phyloP scores from a whole-genome alignment of 192 early-diverging fungal species.

The Coemansia sp. region DNA sequence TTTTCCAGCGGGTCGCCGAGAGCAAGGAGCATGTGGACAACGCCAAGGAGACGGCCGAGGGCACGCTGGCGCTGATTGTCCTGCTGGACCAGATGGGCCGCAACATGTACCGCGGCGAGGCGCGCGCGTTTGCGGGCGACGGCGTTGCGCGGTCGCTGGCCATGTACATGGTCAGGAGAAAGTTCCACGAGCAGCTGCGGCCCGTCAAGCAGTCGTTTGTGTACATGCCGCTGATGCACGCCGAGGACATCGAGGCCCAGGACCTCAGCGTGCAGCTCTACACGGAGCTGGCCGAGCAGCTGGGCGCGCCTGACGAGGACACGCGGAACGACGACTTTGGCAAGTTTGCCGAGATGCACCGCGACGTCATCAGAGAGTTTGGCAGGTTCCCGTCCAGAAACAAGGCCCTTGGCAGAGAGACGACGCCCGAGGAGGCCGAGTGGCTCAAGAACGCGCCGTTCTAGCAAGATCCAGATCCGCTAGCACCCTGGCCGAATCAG shows the following conservation, averaged over 20 bases:
- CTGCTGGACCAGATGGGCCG: constrained; percentile 64
- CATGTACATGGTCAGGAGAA: constrained; percentile 49
- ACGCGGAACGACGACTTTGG: constrained; percentile 33
- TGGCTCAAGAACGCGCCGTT: constrained; percentile 49
- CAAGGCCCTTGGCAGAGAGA: constrained; percentile 48
- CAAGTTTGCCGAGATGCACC: constrained; percentile 48
- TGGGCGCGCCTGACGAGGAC: constrained; percentile 40
- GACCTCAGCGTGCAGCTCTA: constrained; percentile 54
- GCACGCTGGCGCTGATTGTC: constrained; percentile 51
- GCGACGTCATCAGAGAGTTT: constrained; percentile 57
- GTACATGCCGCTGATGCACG: constrained; percentile 64
- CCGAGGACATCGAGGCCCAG: constrained; percentile 61
- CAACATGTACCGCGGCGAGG: constrained; percentile 60
- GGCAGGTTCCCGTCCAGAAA: constrained; percentile 65
- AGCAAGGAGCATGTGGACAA: constrained; percentile 34
- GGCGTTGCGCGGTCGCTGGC: constrained; percentile 54
- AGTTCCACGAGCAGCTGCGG: constrained; percentile 53
- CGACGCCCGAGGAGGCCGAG: constrained; percentile 56
- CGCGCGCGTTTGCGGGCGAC: constrained; percentile 57
- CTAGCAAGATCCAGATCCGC: too few relatives aligned
- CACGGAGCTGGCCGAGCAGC: constrained; percentile 41
- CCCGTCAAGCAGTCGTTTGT: constrained; percentile 55
- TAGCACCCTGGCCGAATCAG: too few relatives aligned
- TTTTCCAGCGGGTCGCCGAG: constrained; percentile 13
- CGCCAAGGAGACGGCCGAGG: constrained; percentile 41